phyloP scores from a whole-genome alignment of 441 rosid genomes.

The Gossypium trilobum region DNA sequence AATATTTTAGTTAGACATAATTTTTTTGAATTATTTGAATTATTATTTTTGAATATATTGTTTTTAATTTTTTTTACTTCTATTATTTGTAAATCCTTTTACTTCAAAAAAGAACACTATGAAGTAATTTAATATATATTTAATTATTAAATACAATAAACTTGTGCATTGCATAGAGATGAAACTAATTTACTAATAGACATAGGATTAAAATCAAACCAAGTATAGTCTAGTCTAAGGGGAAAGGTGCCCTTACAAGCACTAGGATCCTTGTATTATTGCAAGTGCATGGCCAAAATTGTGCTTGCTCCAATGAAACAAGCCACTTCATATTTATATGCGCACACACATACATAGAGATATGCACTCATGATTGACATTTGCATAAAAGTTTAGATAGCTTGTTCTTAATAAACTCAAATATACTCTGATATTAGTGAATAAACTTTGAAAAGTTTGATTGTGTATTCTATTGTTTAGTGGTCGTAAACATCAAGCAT shows the following conservation, averaged over 20 bases:
- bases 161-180: neutral
- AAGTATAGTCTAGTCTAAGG: neutral
- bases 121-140: neutral
- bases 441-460: neutral
- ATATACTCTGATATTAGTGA: neutral
- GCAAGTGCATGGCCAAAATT: neutral
- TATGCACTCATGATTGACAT: neutral
- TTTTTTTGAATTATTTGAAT: too few relatives aligned
- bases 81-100: neutral
- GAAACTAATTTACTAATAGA: neutral
- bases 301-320: neutral
- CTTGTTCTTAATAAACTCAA: neutral
- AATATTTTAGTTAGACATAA: neutral
- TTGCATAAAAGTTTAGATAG: neutral
- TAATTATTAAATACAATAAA: too few relatives aligned
- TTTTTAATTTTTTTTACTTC: neutral
- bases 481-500: neutral
- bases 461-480: neutral
- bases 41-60: too few relatives aligned
- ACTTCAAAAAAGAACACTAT: too few relatives aligned
- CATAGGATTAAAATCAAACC: neutral
- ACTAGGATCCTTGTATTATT: neutral
- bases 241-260: neutral
- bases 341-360: neutral
- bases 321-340: neutral